Evolutionary conservation across 75 land plant genomes (phyloP).

Genomic region (Larix kaempferi): DNA sequence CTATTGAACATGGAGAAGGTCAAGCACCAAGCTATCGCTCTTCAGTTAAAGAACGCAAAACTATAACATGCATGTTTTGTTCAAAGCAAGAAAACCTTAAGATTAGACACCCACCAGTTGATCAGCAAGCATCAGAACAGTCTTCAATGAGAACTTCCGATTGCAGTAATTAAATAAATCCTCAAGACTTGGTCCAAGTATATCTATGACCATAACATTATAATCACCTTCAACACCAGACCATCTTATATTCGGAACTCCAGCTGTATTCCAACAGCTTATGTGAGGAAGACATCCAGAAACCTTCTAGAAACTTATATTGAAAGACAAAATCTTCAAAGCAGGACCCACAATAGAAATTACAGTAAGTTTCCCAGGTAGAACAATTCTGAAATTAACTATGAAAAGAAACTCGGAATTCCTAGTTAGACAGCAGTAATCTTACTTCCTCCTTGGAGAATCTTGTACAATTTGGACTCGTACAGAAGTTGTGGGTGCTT

Average conservation of each 20-base stretch:
- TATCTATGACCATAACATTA: slow-evolving; percentile 77
- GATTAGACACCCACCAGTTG: slow-evolving; percentile 64
- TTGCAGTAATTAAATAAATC: slow-evolving; percentile 87
- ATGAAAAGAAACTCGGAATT: slow-evolving; percentile 51
- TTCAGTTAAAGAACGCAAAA: neutral
- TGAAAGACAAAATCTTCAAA: neutral
- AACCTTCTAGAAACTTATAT: neutral
- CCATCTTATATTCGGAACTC: slow-evolving; percentile 79
- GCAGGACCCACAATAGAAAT: neutral
- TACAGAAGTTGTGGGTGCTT: slow-evolving; percentile 92
- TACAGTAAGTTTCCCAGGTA: neutral
- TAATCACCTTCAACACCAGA: slow-evolving; percentile 84
- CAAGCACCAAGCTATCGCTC: too few relatives aligned
- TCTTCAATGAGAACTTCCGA: slow-evolving; percentile 83
- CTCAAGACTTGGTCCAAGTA: slow-evolving; percentile 92
- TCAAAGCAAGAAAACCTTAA: neutral
- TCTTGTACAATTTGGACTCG: slow-evolving; percentile 81
- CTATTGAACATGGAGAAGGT: neutral
- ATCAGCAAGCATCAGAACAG: slow-evolving; percentile 92
- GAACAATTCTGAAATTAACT: slow-evolving; percentile 12
- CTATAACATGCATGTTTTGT: neutral
- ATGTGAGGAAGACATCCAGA: too few relatives aligned
- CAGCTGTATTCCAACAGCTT: slow-evolving; percentile 12
- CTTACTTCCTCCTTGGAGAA: slow-evolving; percentile 90
- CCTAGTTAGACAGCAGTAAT: slow-evolving; percentile 24